Percentiles rank a stretch among this genome's conserved stretches.
These are phyloP conservation scores for Lactifluus pinguis DNA, from an alignment of 768 basidiomycete species.

Conservation along the genomic window DNA sequence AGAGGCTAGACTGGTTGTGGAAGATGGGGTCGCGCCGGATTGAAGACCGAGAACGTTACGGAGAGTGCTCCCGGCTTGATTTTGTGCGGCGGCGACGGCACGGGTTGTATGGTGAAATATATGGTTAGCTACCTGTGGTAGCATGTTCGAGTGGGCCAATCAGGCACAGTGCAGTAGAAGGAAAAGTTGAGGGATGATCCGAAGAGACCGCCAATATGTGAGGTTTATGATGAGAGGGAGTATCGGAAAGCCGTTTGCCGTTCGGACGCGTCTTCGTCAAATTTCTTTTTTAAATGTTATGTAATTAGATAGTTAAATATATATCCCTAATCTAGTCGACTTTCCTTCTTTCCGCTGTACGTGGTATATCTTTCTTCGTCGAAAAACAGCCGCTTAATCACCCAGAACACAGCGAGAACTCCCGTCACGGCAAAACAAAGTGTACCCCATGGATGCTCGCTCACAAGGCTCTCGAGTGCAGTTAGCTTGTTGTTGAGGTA, in stretches of 20 bases:
- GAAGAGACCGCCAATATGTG: not conserved
- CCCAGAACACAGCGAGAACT: conserved; percentile 18
- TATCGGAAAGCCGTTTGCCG: not conserved
- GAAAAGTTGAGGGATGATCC: not conserved
- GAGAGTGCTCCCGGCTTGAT: conserved; percentile 56
- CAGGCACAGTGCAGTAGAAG: not conserved
- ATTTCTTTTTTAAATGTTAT: not conserved
- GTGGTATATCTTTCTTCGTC: conserved; percentile 13
- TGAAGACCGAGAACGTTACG: conserved; percentile 71
- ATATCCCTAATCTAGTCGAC: conserved; percentile 8
- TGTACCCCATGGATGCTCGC: conserved; percentile 23
- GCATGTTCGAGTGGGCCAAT: conserved; percentile 35
- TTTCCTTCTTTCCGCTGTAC: conserved; percentile 11
- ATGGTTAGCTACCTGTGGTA: conserved; percentile 77
- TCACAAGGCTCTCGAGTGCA: conserved; percentile 22
- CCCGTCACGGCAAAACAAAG: conserved; percentile 20
- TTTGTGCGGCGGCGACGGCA: conserved; percentile 67
- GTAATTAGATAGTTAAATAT: conserved; percentile 5
- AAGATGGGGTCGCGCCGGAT: conserved; percentile 37
- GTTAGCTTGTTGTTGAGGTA: conserved; percentile 26
- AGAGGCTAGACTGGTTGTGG: conserved; percentile 29
- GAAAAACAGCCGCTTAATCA: conserved; percentile 21
- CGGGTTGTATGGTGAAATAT: conserved; percentile 68
- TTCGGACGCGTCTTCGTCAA: not conserved
- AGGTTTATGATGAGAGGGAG: not conserved